A percentile compares a stretch with the other conserved stretches of the same genome.
These are phyloP conservation scores for Skeletonema grethae DNA, from an alignment of 108 stramenopile species.

Conservation along the genomic window DNA sequence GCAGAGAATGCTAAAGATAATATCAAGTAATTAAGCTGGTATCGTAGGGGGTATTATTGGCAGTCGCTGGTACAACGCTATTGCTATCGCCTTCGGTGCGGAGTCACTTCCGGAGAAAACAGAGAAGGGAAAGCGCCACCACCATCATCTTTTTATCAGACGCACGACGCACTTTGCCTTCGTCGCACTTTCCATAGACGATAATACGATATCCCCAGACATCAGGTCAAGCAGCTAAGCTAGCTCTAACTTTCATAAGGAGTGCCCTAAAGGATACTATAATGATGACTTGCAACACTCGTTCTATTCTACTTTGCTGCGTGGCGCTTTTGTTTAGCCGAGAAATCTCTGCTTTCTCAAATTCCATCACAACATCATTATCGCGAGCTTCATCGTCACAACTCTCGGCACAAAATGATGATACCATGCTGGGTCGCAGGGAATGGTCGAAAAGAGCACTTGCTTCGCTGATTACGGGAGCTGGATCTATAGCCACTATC, in stretches of 20 bases:
- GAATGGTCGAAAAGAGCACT: constrained; percentile 14
- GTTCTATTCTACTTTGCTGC: not conserved
- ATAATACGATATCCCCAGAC: too few relatives aligned
- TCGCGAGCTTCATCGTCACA: not conserved
- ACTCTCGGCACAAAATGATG: not conserved
- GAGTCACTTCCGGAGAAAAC: too few relatives aligned
- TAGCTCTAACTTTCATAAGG: not conserved
- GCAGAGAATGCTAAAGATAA: constrained; percentile 23
- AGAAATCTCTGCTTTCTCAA: not conserved
- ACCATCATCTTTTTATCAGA: too few relatives aligned
- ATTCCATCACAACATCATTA: too few relatives aligned
- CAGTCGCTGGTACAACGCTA: too few relatives aligned
- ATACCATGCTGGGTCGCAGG: constrained; percentile 6
- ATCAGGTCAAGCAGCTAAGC: too few relatives aligned
- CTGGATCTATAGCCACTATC: not conserved
- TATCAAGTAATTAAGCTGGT: not conserved
- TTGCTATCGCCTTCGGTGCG: too few relatives aligned
- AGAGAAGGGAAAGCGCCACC: too few relatives aligned
- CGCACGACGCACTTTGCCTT: too few relatives aligned
- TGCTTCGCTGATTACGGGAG: constrained; percentile 7
- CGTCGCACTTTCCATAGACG: too few relatives aligned
- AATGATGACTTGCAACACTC: not conserved
- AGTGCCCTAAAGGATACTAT: not conserved
- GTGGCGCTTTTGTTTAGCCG: not conserved
- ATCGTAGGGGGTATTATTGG: too few relatives aligned